Conservation (phyloP, 2,329 filamentous ascomycete species). For the Beauveria pseudobassiana region DNA sequence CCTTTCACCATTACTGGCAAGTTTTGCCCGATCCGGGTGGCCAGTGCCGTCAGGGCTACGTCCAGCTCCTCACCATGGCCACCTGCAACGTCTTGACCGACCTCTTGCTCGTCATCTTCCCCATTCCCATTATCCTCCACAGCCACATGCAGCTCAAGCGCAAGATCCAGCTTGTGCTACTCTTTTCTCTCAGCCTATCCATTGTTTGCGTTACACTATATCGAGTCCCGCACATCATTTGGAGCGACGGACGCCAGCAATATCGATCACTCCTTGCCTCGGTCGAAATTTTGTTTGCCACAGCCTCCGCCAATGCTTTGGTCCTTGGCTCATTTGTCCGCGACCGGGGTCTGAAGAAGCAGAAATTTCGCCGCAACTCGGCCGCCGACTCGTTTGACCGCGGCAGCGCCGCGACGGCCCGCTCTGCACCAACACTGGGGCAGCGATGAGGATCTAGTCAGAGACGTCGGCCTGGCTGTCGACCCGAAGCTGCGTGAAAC, state of each 20-base stretch:
- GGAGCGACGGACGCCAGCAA: slow-evolving; percentile 65
- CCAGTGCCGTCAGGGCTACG: slow-evolving; percentile 78
- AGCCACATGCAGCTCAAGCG: slow-evolving; percentile 70
- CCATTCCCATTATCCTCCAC: slow-evolving; percentile 76
- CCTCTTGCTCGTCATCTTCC: slow-evolving; percentile 77
- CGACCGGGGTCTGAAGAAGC: slow-evolving; percentile 84
- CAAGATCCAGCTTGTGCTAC: slow-evolving; percentile 68
- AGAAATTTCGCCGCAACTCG: slow-evolving; percentile 65
- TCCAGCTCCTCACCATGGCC: slow-evolving; percentile 85
- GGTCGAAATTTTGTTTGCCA: slow-evolving; percentile 82
- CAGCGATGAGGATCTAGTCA: slow-evolving; percentile 84
- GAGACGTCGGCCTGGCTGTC: slow-evolving; percentile 66
- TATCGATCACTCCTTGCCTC: slow-evolving; percentile 85
- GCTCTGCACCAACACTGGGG: slow-evolving; percentile 64
- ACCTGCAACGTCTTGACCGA: slow-evolving; percentile 83
- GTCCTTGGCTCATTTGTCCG: slow-evolving; percentile 89
- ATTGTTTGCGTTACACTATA: slow-evolving; percentile 75
- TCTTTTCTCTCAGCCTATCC: slow-evolving; percentile 79
- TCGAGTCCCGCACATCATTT: slow-evolving; percentile 72
- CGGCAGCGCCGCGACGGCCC: slow-evolving; percentile 32
- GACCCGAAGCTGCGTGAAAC: slow-evolving; percentile 42
- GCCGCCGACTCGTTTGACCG: slow-evolving; percentile 56
- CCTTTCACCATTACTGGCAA: slow-evolving; percentile 70
- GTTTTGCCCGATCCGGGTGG: slow-evolving; percentile 79
- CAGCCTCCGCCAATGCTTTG: slow-evolving; percentile 78